Evolutionary conservation across 2,329 filamentous ascomycete species (phyloP).

Genomic region (Fusarium compactum): DNA sequence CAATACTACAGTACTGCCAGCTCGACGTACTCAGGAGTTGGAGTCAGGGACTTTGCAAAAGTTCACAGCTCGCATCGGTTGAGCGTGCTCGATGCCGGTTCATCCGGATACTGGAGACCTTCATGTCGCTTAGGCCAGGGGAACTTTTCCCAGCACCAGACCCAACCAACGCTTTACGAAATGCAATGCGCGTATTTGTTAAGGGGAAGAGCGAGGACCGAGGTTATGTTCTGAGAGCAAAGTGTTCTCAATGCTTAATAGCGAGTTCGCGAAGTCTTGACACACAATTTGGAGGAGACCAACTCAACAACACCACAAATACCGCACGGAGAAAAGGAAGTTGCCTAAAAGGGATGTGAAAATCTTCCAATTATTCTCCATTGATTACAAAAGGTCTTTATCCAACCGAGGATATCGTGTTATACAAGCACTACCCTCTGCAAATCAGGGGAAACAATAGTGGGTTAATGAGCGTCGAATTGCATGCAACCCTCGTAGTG

Average conservation of each 20-base stretch:
- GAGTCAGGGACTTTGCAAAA: not conserved
- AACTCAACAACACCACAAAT: conserved; percentile 9
- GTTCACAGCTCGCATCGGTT: not conserved
- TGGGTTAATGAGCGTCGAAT: conserved; percentile 9
- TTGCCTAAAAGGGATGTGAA: conserved; percentile 29
- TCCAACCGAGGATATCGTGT: conserved; percentile 36
- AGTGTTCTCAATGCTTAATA: not conserved
- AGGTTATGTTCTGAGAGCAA: conserved; percentile 18
- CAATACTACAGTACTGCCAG: not conserved
- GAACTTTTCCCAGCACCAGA: not conserved
- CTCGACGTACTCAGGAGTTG: not conserved
- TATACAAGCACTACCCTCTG: conserved; percentile 9
- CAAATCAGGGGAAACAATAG: conserved; percentile 19
- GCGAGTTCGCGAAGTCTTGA: not conserved
- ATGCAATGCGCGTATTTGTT: not conserved
- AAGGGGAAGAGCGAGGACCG: conserved; percentile 22
- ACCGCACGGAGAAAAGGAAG: conserved; percentile 40
- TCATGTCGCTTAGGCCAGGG: conserved; percentile 1
- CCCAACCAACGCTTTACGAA: not conserved
- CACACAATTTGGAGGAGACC: not conserved
- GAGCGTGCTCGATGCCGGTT: not conserved
- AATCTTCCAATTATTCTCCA: conserved; percentile 8
- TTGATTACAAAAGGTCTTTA: conserved; percentile 2
- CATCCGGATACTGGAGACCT: not conserved
- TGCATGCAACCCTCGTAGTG: conserved; percentile 17